Percentiles rank a stretch among this genome's conserved stretches.
Conservation (phyloP, 345 rosid species). For the Psidium guajava region DNA sequence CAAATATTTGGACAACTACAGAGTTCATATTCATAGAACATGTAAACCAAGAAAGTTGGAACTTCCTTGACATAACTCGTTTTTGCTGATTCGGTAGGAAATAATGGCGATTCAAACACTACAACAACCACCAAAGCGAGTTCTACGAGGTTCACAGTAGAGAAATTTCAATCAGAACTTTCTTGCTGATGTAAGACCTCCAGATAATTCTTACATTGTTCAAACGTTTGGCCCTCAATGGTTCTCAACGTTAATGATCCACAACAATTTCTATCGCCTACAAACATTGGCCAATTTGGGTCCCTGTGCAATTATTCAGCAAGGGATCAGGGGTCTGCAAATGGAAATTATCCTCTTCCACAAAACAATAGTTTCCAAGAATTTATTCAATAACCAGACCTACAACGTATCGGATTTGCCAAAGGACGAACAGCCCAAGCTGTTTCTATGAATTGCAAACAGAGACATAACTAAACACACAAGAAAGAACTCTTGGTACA, state of each 20-base stretch:
- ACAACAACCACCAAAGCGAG: accelerated
- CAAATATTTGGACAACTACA: background rate
- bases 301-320: background rate
- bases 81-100: background rate
- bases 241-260: background rate
- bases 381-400: background rate
- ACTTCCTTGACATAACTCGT: background rate
- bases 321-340: background rate
- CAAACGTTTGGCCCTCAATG: background rate
- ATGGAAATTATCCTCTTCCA: background rate
- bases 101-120: background rate
- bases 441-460: background rate
- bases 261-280: background rate
- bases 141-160: background rate
- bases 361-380: background rate
- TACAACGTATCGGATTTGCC: background rate
- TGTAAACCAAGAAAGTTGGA: background rate
- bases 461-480: background rate
- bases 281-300: background rate
- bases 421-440: background rate
- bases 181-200: background rate
- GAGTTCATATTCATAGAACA: background rate
- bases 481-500: background rate
- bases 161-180: background rate
- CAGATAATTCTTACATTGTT: background rate